Conservation (phyloP, 257 asterid genomes). For the Solanum bulbocastanum region DNA sequence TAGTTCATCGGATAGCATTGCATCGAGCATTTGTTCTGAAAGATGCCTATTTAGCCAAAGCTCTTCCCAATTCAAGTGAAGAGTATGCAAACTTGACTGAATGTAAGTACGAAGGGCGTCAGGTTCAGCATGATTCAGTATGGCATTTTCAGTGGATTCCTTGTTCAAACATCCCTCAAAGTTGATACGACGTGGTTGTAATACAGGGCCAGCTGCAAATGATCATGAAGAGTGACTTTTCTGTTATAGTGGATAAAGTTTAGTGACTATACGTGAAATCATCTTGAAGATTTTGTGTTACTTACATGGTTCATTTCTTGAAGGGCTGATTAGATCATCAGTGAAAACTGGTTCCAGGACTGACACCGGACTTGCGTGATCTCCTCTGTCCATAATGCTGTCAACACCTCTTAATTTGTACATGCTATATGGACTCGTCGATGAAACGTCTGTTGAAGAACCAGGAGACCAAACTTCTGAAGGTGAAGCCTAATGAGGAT, state of each 20-base stretch:
- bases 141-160: constrained; percentile 9
- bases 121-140: background rate
- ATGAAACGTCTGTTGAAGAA: constrained; percentile 28
- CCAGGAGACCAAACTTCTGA: constrained; percentile 27
- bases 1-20: constrained; percentile 29
- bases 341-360: constrained; percentile 56
- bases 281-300: background rate
- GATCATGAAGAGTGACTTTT: background rate
- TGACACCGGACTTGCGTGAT: constrained; percentile 72
- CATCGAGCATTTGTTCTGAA: constrained; percentile 27
- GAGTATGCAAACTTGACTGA: constrained; percentile 38
- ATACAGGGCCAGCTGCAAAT: constrained; percentile 24
- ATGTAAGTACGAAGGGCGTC: constrained; percentile 37
- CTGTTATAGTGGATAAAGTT: background rate
- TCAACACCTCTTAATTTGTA: constrained; percentile 16
- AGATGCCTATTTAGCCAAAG: constrained; percentile 16
- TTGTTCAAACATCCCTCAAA: constrained; percentile 41
- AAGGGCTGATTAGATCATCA: constrained; percentile 48
- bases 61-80: constrained; percentile 37
- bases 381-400: constrained; percentile 40
- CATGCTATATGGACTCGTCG: constrained; percentile 26
- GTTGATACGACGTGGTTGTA: constrained; percentile 41
- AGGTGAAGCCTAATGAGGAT: constrained; percentile 21
- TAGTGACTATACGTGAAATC: background rate
- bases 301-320: constrained; percentile 35